Percentiles rank a stretch among this genome's conserved stretches.
phyloP scores from a whole-genome alignment of 208 protist genomes.

The Zelonia costaricensis region DNA sequence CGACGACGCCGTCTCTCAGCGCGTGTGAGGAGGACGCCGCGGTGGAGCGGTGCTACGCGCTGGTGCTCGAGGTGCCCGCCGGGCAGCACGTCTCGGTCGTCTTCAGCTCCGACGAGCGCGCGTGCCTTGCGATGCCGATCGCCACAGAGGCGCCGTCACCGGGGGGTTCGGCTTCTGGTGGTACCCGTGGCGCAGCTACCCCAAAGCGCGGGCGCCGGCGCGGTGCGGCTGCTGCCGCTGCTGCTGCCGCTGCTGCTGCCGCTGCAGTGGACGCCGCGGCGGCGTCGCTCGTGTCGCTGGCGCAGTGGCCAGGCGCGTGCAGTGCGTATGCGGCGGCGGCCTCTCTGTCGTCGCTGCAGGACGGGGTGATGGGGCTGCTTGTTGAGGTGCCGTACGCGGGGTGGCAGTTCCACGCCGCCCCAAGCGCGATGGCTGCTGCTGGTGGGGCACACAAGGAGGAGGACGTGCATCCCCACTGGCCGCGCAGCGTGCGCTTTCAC shows the following conservation, averaged over 20 bases:
- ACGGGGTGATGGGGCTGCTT: too few relatives aligned
- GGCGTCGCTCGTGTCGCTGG: too few relatives aligned
- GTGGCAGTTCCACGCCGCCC: slow-evolving; percentile 20
- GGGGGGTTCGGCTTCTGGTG: too few relatives aligned
- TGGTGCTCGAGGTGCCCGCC: slow-evolving; percentile 17
- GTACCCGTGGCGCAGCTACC: too few relatives aligned
- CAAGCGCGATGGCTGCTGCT: slow-evolving; percentile 88
- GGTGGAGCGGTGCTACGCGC: slow-evolving; percentile 14
- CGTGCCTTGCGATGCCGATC: slow-evolving; percentile 7
- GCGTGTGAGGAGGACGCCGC: slow-evolving; percentile 2
- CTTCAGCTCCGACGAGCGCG: slow-evolving; percentile 17
- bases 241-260: too few relatives aligned
- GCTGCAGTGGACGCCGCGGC: too few relatives aligned
- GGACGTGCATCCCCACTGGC: slow-evolving; percentile 94
- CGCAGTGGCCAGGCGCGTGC: too few relatives aligned
- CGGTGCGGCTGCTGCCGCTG: too few relatives aligned
- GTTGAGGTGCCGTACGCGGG: slow-evolving; percentile 20
- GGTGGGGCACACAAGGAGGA: slow-evolving; percentile 87
- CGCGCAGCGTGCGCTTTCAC: slow-evolving; percentile 17
- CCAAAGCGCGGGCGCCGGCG: too few relatives aligned
- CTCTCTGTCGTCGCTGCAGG: too few relatives aligned
- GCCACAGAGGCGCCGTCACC: background rate
- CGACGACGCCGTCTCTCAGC: too few relatives aligned
- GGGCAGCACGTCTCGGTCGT: slow-evolving; percentile 9
- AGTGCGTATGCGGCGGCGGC: too few relatives aligned